Evolutionary conservation across 1,284 basidiomycete species (phyloP).

Genomic region (Moesziomyces parantarcticus): DNA sequence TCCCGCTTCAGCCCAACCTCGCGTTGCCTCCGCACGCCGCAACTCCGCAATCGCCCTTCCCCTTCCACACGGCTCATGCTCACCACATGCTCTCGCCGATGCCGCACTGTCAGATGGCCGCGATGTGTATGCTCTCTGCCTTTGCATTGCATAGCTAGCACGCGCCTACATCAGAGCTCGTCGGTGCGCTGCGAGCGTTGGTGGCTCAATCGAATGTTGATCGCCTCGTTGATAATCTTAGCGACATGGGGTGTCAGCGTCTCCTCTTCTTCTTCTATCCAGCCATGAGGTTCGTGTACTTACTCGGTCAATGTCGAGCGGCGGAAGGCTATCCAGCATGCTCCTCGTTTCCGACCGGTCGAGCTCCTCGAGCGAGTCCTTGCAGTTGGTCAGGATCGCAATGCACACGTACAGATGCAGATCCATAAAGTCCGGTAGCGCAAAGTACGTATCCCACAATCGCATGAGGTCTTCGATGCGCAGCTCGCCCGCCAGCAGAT

Average conservation of each 20-base stretch:
- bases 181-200: slow-evolving; percentile 46
- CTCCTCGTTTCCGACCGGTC: slow-evolving; percentile 66
- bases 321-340: slow-evolving; percentile 65
- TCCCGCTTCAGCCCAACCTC: no score
- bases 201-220: slow-evolving; percentile 63
- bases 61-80: no score
- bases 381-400: slow-evolving; percentile 67
- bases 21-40: no score
- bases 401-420: slow-evolving; percentile 68
- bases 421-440: slow-evolving; percentile 63
- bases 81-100: no score
- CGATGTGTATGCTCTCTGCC: no score
- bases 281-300: no score
- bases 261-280: no score
- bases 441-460: slow-evolving; percentile 68
- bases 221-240: slow-evolving; percentile 65
- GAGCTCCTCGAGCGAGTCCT: slow-evolving; percentile 67
- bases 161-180: slow-evolving; percentile 2
- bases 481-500: slow-evolving; percentile 65
- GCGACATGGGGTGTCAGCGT: no score
- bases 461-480: slow-evolving; percentile 65
- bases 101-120: no score
- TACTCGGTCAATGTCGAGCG: slow-evolving; percentile 59
- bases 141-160: no score
- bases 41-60: no score